Percentiles rank a stretch among this genome's conserved stretches.
Conservation (phyloP, 768 basidiomycete genomes). For the Leccinum obscurum region DNA sequence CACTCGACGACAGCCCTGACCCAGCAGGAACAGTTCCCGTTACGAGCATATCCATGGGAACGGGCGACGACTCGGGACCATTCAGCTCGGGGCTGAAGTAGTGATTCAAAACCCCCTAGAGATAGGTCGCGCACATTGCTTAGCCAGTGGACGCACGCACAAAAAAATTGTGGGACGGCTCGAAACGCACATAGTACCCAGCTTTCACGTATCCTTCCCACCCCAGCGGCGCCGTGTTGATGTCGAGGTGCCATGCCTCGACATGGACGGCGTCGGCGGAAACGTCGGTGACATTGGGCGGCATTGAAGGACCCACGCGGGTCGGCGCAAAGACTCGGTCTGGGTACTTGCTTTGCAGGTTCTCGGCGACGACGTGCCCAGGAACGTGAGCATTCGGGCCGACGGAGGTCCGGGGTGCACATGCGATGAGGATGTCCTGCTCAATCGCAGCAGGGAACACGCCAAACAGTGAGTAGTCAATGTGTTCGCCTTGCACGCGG, state of each 20-base stretch:
- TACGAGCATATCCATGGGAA: slow-evolving; percentile 71
- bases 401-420: slow-evolving; percentile 43
- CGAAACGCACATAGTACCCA: slow-evolving; percentile 66
- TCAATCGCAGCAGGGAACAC: slow-evolving; percentile 86
- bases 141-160: too few species aligned
- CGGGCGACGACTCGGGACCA: slow-evolving; percentile 36
- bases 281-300: slow-evolving; percentile 32
- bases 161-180: background rate
- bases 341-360: slow-evolving; percentile 59
- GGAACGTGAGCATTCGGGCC: slow-evolving; percentile 29
- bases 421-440: slow-evolving; percentile 80
- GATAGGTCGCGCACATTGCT: background rate
- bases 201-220: slow-evolving; percentile 93
- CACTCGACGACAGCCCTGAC: too few species aligned
- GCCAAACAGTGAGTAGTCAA: slow-evolving; percentile 83
- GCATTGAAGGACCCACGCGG: slow-evolving; percentile 15
- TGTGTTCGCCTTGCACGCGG: slow-evolving; percentile 64
- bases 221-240: slow-evolving; percentile 57
- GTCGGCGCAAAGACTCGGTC: slow-evolving; percentile 60
- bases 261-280: slow-evolving; percentile 37
- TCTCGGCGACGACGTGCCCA: slow-evolving; percentile 63
- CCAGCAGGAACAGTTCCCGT: slow-evolving; percentile 88
- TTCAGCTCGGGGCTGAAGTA: slow-evolving; percentile 43
- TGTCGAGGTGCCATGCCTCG: slow-evolving; percentile 72
- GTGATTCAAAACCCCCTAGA: slow-evolving; percentile 65